Base-by-base conservation (phyloP, 106 monocot genomes). In the Vanilla planifolia region DNA sequence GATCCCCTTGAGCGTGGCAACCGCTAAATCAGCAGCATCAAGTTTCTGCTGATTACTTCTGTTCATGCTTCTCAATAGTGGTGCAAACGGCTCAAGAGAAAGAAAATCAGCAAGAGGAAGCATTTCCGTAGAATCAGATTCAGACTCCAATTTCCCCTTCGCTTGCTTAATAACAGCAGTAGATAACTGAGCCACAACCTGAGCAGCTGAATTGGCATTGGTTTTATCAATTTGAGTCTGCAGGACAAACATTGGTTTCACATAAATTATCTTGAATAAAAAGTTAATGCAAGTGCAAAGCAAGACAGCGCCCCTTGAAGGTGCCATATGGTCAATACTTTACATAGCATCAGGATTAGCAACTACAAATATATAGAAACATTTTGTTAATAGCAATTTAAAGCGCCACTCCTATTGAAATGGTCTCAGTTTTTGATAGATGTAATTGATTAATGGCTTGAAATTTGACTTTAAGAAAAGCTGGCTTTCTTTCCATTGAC, bases 1-100 rank as follows among this genome's bases (percentile, higher is more conserved):
- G 48, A 98, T 75, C 27, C 79, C 85, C 67, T 92, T 92, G 11
- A 98, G 70, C n/a, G 88, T 92, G 51, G 83, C 79, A 24, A 82
- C 55, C 33, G 98, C 98, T 68, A 88, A 88, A 73, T 98, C 98
- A 63, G 98, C 92, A 58, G 88, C 81, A 73, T 80, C 77, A 75
- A 85, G 47, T 62, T 92, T 92, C 14, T 64, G 72, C 32, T 67
- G 59, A 66, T 73, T 92, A 58, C 70, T 77, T 70, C 84, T 80
- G 9, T 79, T 91, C 46, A 77, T 35, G 59, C 65, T 88, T 67
- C 82, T 98, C 1, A 68, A 51, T 50, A 65, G 17, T 35, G 74
- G 32, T 60, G 74, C 28, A 82, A 98, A 98, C 51, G 87, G 92
- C 63, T 92, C 92, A 43, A 98, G 62, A 28, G 79, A 73, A 9